These are phyloP conservation scores for Ceratocystiopsis minuta DNA, from an alignment of 2,329 filamentous ascomycete species.

Conservation along the genomic window DNA sequence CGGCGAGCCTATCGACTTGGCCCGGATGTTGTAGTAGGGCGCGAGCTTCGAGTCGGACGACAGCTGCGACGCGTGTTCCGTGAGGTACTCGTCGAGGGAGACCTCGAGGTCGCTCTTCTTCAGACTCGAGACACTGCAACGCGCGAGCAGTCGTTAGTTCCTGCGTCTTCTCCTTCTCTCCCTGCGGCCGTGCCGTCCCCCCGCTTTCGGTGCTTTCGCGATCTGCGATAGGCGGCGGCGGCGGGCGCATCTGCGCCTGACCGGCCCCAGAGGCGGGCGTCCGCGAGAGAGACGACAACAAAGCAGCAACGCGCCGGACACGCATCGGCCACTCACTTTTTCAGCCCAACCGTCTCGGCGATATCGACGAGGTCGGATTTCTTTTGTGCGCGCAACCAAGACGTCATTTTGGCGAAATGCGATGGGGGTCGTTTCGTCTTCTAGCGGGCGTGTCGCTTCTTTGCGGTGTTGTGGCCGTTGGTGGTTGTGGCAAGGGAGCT, in stretches of 20 bases:
- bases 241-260: not conserved
- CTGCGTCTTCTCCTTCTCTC: not conserved
- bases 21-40: constrained; percentile 59
- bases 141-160: constrained; percentile 2
- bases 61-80: constrained; percentile 48
- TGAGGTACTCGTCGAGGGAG: constrained; percentile 55
- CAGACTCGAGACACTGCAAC: constrained; percentile 43
- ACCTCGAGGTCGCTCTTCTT: constrained; percentile 68
- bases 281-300: not conserved
- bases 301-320: constrained; percentile 2
- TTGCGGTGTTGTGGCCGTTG: constrained; percentile 3
- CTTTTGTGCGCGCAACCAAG: constrained; percentile 65
- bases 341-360: constrained; percentile 50
- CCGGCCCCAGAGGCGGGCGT: no score
- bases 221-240: no score
- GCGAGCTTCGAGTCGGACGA: constrained; percentile 44
- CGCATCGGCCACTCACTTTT: constrained; percentile 34
- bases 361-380: constrained; percentile 64
- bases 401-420: constrained; percentile 13
- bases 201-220: no score
- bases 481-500: not conserved
- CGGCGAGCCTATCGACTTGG: constrained; percentile 39
- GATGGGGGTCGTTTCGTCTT: not conserved
- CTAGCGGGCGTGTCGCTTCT: constrained; percentile 1
- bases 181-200: no score